Percentiles rank a stretch among this genome's conserved stretches.
phyloP scores from a whole-genome alignment of 352 stramenopile genomes.

The Globisporangium megalacanthum region DNA sequence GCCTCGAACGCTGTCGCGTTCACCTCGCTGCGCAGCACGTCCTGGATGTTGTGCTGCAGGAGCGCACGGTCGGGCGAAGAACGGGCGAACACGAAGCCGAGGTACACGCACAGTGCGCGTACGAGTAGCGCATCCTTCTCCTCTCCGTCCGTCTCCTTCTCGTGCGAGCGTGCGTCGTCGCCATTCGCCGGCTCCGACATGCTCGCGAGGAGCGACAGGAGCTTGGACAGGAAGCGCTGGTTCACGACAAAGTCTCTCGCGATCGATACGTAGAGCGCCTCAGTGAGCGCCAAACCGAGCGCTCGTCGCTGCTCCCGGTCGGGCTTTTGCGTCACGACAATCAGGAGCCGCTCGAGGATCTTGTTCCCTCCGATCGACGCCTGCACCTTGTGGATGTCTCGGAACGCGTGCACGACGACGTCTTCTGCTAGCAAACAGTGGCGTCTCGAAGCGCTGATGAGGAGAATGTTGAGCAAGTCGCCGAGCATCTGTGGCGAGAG shows the following conservation, averaged over 20 bases:
- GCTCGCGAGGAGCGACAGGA: constrained; percentile 28
- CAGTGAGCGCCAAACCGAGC: constrained; percentile 34
- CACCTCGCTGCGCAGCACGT: constrained; percentile 35
- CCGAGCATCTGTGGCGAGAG: constrained; percentile 46
- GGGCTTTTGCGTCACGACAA: constrained; percentile 49
- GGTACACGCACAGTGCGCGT: constrained; percentile 43
- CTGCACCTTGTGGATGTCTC: constrained; percentile 27
- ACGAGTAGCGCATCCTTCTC: constrained; percentile 24
- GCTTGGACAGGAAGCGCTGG: constrained; percentile 50
- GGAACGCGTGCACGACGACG: constrained; percentile 52
- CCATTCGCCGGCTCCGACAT: neutral
- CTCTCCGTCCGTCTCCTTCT: neutral
- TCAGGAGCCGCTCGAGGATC: constrained; percentile 62
- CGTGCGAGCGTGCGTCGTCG: neutral
- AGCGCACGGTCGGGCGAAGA: constrained; percentile 4
- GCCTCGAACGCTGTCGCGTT: constrained; percentile 19
- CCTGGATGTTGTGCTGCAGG: constrained; percentile 31
- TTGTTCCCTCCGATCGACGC: constrained; percentile 46
- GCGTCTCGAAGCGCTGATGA: constrained; percentile 39
- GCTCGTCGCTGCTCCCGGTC: constrained; percentile 17
- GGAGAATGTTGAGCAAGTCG: constrained; percentile 56
- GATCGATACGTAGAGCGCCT: constrained; percentile 53
- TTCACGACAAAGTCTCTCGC: constrained; percentile 35
- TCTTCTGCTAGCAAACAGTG: constrained; percentile 34
- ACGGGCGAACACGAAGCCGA: constrained; percentile 40